phyloP scores from a whole-genome alignment of 2,329 filamentous ascomycete genomes.

The Coniochaeta ligniaria region DNA sequence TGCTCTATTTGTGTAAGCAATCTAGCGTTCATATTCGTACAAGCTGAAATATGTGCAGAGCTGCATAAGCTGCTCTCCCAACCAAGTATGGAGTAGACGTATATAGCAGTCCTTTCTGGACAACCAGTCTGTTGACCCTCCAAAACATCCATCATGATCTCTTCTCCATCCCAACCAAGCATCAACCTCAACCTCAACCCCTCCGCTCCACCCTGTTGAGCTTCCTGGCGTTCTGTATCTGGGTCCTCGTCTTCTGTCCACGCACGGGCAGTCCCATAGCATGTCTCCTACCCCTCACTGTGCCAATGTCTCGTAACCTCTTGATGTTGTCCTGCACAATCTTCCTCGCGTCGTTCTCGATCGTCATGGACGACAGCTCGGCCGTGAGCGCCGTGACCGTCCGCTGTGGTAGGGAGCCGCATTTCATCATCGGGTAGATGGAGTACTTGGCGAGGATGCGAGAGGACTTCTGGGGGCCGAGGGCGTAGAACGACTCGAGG shows the following conservation, averaged over 20 bases:
- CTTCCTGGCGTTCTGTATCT: conserved; percentile 53
- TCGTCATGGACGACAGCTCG: conserved; percentile 83
- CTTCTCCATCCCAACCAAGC: background rate
- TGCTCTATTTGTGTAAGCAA: background rate
- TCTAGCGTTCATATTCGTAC: background rate
- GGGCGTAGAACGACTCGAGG: conserved; percentile 79
- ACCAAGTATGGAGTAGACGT: background rate
- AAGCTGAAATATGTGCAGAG: background rate
- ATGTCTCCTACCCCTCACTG: conserved; percentile 82
- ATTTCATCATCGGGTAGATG: conserved; percentile 75
- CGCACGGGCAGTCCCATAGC: conserved; percentile 88
- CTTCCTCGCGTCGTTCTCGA: conserved; percentile 80
- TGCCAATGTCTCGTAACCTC: conserved; percentile 82
- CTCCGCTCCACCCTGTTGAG: conserved; percentile 51
- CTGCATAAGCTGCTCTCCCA: background rate
- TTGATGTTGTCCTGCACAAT: conserved; percentile 78
- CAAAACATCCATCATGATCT: background rate
- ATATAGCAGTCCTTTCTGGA: background rate
- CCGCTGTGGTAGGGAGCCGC: conserved; percentile 67
- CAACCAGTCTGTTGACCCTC: background rate
- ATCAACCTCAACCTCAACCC: conserved; percentile 19
- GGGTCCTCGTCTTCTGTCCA: conserved; percentile 81
- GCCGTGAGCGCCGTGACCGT: conserved; percentile 77
- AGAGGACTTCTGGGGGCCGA: conserved; percentile 62
- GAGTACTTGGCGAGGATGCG: conserved; percentile 82